phyloP scores from a whole-genome alignment of 2,329 filamentous ascomycete species.

The Venturia oleaginea region DNA sequence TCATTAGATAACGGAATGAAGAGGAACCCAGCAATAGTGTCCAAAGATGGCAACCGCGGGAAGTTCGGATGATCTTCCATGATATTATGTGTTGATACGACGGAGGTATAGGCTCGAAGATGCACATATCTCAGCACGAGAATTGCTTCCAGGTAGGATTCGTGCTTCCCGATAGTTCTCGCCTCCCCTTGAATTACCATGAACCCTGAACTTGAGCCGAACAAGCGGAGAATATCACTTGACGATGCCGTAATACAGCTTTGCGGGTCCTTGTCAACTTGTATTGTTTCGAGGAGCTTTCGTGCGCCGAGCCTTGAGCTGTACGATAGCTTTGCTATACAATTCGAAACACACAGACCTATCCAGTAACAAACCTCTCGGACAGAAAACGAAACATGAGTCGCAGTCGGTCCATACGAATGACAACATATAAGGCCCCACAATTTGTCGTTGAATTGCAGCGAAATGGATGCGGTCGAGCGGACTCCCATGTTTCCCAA shows the following conservation, averaged over 20 bases:
- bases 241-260: slow-evolving; percentile 86
- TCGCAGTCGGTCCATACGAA: slow-evolving; percentile 65
- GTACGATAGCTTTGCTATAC: slow-evolving; percentile 81
- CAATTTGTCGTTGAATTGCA: slow-evolving; percentile 74
- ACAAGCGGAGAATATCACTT: slow-evolving; percentile 72
- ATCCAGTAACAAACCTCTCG: slow-evolving; percentile 85
- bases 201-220: slow-evolving; percentile 79
- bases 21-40: slow-evolving; percentile 65
- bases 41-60: slow-evolving; percentile 68
- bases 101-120: slow-evolving; percentile 63
- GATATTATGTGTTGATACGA: slow-evolving; percentile 71
- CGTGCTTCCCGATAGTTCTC: slow-evolving; percentile 67
- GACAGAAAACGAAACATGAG: slow-evolving; percentile 84
- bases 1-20: slow-evolving; percentile 71
- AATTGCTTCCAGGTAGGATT: slow-evolving; percentile 72
- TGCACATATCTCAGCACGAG: slow-evolving; percentile 78
- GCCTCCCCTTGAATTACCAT: slow-evolving; percentile 79
- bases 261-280: slow-evolving; percentile 70
- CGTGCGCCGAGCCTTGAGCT: slow-evolving; percentile 74
- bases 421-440: slow-evolving; percentile 88
- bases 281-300: slow-evolving; percentile 78
- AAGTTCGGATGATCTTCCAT: slow-evolving; percentile 70
- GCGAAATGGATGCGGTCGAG: slow-evolving; percentile 90
- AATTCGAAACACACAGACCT: slow-evolving; percentile 75
- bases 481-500: slow-evolving; percentile 80